phyloP scores from a whole-genome alignment of 148 eudicot species.

The Hydrangea macrophylla region DNA sequence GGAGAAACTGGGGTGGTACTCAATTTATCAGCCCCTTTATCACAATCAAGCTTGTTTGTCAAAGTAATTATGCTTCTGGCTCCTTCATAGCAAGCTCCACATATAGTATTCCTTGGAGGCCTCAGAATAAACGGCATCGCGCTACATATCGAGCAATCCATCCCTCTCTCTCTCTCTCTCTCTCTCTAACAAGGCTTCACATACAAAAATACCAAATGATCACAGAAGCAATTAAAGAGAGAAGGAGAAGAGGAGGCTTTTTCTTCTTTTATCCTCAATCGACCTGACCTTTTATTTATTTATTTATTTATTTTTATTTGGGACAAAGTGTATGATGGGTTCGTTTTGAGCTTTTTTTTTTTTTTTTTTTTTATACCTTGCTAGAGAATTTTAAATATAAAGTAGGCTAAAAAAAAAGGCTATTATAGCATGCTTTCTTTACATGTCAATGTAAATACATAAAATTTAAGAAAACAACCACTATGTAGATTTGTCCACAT shows the following conservation, averaged over 20 bases:
- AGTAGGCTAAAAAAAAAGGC: too few relatives aligned
- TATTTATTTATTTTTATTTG: too few relatives aligned
- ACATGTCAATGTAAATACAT: too few relatives aligned
- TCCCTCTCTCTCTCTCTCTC: constrained; percentile 11
- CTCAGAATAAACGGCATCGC: constrained; percentile 68
- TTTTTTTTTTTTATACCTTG: too few relatives aligned
- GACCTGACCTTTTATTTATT: too few relatives aligned
- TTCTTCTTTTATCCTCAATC: not conserved
- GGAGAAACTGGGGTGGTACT: constrained; percentile 19
- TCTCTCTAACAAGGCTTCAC: too few relatives aligned
- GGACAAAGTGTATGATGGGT: not conserved
- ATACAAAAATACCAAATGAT: too few relatives aligned
- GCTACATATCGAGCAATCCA: constrained; percentile 89
- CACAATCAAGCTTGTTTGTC: constrained; percentile 45
- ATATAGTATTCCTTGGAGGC: constrained; percentile 84
- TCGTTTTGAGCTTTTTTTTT: constrained; percentile 1
- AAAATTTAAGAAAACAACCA: too few relatives aligned
- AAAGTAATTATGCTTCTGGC: constrained; percentile 60
- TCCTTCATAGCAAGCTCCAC: constrained; percentile 77
- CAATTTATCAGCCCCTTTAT: constrained; percentile 32
- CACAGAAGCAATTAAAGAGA: constrained; percentile 7
- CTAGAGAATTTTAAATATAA: too few relatives aligned
- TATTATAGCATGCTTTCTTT: too few relatives aligned
- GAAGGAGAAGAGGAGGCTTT: constrained; percentile 1
- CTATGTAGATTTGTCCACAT: too few relatives aligned